Evolutionary conservation across 306 rosid genomes (phyloP).

Genomic region (Vigna radiata): DNA sequence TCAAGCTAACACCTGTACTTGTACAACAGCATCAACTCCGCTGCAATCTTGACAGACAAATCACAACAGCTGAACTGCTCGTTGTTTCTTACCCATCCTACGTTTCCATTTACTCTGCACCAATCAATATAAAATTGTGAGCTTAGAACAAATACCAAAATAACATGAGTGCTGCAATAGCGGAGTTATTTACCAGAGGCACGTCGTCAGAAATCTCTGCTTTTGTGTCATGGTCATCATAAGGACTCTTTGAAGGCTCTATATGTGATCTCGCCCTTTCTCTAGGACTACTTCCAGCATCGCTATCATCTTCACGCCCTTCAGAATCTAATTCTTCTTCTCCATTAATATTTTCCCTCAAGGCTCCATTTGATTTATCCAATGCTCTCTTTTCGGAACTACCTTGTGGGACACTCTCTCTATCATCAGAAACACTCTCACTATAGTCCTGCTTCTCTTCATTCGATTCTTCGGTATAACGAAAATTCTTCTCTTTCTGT

Average conservation of each 20-base stretch:
- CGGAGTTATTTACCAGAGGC: constrained; percentile 75
- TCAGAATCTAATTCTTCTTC: constrained; percentile 58
- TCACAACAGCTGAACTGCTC: constrained; percentile 39
- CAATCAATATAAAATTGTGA: constrained; percentile 30
- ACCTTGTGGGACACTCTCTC: constrained; percentile 47
- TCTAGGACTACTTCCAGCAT: constrained; percentile 47
- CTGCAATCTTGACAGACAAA: constrained; percentile 34
- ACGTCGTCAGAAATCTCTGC: constrained; percentile 82
- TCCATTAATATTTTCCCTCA: constrained; percentile 54
- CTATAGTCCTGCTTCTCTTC: constrained; percentile 57
- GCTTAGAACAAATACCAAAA: constrained; percentile 14
- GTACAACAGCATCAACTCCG: constrained; percentile 40
- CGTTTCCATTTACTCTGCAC: constrained; percentile 86
- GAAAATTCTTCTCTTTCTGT: constrained; percentile 48
- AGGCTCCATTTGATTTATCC: constrained; percentile 55
- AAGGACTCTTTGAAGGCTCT: constrained; percentile 43
- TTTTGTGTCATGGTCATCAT: constrained; percentile 30
- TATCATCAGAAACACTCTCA: constrained; percentile 55
- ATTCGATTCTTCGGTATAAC: constrained; percentile 56
- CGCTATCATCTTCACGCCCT: constrained; percentile 50
- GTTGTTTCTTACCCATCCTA: constrained; percentile 60
- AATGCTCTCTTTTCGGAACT: constrained; percentile 63
- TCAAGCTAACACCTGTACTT: constrained; percentile 36
- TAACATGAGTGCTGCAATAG: constrained; percentile 35
- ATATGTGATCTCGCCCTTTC: constrained; percentile 47